phyloP scores from a whole-genome alignment of 2,329 filamentous ascomycete species.

The Aspergillus nomiae region DNA sequence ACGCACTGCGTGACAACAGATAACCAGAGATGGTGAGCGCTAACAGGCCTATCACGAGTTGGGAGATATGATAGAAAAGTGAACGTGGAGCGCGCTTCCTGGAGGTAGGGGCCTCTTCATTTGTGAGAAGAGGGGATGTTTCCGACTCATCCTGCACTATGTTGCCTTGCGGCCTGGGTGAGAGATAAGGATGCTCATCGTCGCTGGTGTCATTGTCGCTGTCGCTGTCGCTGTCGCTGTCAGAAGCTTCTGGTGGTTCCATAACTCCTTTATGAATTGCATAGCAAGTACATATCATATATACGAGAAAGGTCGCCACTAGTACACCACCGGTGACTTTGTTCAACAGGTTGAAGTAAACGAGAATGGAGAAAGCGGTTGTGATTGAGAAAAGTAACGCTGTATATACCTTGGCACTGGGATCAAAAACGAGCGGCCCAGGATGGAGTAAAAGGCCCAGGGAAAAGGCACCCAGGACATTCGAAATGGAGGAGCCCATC shows the following conservation, averaged over 20 bases:
- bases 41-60: slow-evolving; percentile 49
- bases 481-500: slow-evolving; percentile 57
- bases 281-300: slow-evolving; percentile 48
- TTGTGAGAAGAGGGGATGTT: slow-evolving; percentile 20
- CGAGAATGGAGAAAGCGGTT: slow-evolving; percentile 37
- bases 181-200: not conserved
- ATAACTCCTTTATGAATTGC: slow-evolving; percentile 50
- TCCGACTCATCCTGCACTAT: slow-evolving; percentile 10
- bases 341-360: slow-evolving; percentile 39
- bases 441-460: slow-evolving; percentile 52
- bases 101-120: slow-evolving; percentile 5
- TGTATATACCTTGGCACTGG: slow-evolving; percentile 53
- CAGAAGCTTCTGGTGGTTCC: slow-evolving; percentile 45
- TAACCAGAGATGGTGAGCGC: slow-evolving; percentile 52
- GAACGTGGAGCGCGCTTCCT: slow-evolving; percentile 18
- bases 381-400: slow-evolving; percentile 46
- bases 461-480: slow-evolving; percentile 59
- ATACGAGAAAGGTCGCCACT: slow-evolving; percentile 48
- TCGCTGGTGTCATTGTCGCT: slow-evolving; percentile 16
- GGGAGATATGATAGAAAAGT: slow-evolving; percentile 42
- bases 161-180: not conserved
- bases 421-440: slow-evolving; percentile 44
- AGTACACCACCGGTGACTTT: slow-evolving; percentile 41
- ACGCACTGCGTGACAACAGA: slow-evolving; percentile 50
- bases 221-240: slow-evolving; percentile 48